phyloP scores from a whole-genome alignment of 768 basidiomycete genomes.

The Daedalea quercina region DNA sequence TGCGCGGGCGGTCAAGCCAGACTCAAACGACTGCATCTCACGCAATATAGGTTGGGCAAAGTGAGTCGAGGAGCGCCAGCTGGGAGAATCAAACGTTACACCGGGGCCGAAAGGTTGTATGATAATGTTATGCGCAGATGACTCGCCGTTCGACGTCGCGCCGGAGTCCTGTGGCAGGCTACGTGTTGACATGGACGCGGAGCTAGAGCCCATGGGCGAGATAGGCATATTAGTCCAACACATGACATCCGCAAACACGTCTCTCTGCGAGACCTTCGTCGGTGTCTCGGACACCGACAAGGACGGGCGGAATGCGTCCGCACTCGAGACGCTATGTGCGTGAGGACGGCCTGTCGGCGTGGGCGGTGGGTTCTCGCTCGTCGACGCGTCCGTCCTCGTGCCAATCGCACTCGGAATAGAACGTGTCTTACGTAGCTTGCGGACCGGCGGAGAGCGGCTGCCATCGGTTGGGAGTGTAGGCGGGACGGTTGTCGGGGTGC shows the following conservation, averaged over 20 bases:
- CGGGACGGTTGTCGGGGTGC: constrained; percentile 11
- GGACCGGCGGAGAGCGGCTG: constrained; percentile 29
- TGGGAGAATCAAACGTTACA: constrained; percentile 55
- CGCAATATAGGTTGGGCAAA: constrained; percentile 44
- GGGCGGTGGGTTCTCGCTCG: constrained; percentile 7
- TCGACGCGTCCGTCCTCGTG: constrained; percentile 2
- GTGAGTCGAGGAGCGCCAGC: constrained; percentile 32
- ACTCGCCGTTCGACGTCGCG: background rate
- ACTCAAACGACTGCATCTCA: constrained; percentile 86
- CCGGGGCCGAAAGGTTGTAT: constrained; percentile 58
- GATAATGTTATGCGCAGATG: constrained; percentile 22
- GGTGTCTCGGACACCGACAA: constrained; percentile 18
- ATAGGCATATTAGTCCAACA: constrained; percentile 40
- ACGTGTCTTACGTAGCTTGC: constrained; percentile 65
- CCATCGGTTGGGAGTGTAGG: constrained; percentile 12
- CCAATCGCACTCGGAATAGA: constrained; percentile 59
- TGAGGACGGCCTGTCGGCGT: constrained; percentile 50
- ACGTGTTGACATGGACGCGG: constrained; percentile 24
- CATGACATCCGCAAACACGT: constrained; percentile 64
- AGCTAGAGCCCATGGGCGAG: constrained; percentile 30
- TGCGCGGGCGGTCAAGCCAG: constrained; percentile 69
- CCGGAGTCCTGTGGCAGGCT: constrained; percentile 18
- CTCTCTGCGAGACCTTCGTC: constrained; percentile 28
- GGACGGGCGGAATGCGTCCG: constrained; percentile 46
- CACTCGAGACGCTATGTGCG: constrained; percentile 73